Evolutionary conservation across 2,329 filamentous ascomycete genomes (phyloP), one percentile per base, ranked within the genome.

Genomic region (Penicillium griseofulvum): DNA sequence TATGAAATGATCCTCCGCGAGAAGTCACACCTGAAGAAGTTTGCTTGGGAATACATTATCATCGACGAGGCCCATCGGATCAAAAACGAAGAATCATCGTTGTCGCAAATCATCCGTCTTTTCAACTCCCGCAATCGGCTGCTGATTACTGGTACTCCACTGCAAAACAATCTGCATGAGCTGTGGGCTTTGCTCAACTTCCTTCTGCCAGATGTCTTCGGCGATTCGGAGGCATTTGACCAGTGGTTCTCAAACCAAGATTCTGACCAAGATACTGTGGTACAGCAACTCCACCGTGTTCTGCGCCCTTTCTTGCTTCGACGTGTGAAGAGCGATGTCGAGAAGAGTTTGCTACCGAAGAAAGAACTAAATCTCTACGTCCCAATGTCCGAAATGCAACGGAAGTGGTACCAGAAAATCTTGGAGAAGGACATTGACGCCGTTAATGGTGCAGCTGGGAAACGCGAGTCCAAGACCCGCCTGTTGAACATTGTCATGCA

Each of bases 401-500:
- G 97, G 64, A 96, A 94, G 71, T 99, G 94, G 93, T 99, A 99
- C 71, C 89, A 96, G 74, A 97, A 97, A 78, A 99, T 99, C 65
- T 80, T 99, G 3, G 94, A 99, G 70, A 99, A 97, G 77, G 94
- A 99, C 68, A 99, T 99, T 59, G 94, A 99, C 73, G 94, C 94
- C 14, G 93, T 99, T 67, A 99, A 99, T 65, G 94, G 94, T 58
- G 94, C 93, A 29, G 91, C 89, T 60, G 94, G 94, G 48, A 99
- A 97, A 77, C 89, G 92, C 57, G 94, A 99, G 76, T 97, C 93
- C 31, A 99, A 99, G 79, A 99, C 94, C 1, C 87, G 94, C 61
- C 83, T 99, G 22, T 82, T 99, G 61, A 99, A 99, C 76, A 99
- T 99, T 69, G 94, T 99, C 65, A 99, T 99, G 94, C 94, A 99